Evolutionary conservation across 495 filamentous ascomycete species (phyloP).

Genomic region (Neurospora sp.): DNA sequence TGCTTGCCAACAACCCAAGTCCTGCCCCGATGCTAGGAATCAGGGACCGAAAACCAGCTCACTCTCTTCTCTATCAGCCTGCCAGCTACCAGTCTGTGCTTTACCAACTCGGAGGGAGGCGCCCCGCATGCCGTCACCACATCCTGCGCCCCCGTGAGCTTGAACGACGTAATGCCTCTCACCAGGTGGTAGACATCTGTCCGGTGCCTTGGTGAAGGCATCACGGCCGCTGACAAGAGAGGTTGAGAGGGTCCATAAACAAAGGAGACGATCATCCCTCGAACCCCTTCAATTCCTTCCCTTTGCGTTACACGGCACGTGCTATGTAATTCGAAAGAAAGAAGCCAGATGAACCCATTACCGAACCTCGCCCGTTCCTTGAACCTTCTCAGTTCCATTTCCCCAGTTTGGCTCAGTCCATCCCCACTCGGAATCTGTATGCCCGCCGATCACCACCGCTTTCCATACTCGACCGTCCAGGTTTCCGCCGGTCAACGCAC

Average conservation of each 20-base stretch:
- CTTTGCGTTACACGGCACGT: background rate
- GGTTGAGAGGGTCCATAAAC: background rate
- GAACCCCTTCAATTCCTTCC: background rate
- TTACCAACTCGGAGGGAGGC: background rate
- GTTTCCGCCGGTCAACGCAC: background rate
- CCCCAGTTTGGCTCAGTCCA: constrained; percentile 1
- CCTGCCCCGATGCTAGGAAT: background rate
- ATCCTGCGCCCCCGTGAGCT: background rate
- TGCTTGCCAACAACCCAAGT: background rate
- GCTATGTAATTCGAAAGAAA: background rate
- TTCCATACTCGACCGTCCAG: background rate
- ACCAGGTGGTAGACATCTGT: background rate
- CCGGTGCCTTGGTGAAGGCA: background rate
- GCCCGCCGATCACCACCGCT: constrained; percentile 3
- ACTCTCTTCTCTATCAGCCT: background rate
- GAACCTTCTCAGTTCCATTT: background rate
- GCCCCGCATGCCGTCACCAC: background rate
- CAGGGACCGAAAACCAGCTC: background rate
- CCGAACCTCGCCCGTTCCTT: background rate
- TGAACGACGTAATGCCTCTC: background rate
- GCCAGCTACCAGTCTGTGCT: background rate
- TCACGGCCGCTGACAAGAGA: background rate
- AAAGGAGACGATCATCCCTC: background rate
- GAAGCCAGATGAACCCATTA: background rate
- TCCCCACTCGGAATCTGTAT: constrained; percentile 2